Evolutionary conservation across 768 basidiomycete species (phyloP), one percentile per base, ranked within the genome.

Genomic region (Termitomyces sp.): DNA sequence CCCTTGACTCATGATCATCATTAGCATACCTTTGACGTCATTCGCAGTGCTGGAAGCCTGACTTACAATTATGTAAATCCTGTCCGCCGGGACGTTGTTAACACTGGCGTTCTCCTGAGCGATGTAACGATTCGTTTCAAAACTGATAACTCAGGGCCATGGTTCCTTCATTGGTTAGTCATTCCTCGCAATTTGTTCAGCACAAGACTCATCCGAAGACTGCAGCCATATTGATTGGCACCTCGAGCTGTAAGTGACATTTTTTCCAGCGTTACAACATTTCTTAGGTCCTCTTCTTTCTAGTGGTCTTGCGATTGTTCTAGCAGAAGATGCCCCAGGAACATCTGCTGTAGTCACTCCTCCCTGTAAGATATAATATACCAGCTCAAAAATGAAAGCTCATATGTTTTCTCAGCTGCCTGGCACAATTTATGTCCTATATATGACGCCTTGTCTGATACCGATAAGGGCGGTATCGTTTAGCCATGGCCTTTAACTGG

Each of bases 41-140:
- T 82, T 22, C 70, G 76, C 27, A 77, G 69, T 55, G 73, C 74
- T 4, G 73, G 70, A 6, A 73, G 67, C 52, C 59, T 63, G 0
- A 45, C 46, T 0, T 76, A 76, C 59, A 83, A 83, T 61, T 81
- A 71, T 57, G 46, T 62, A 6, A 67, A 75, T 58, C 73, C 74
- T 3, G 68, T 74, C 7, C 65, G 67, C 2, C 70, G 75, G 4
- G 73, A 76, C 48, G 66, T 67, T 12, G 74, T 75, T 9, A 65
- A n/a, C 33, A 68, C 60, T 49, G 73, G 71, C 1, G 62, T 60
- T n/a, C 59, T 62, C 11, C 63, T 63, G 18, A 71, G 70, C 30
- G 63, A 67, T 34, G 66, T 79, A n/a, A 80, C 78, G 2, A 75
- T 88, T 55, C 78, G 85, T 24, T 88, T 85, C 73, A 67, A 71